Conservation (phyloP, 2,329 filamentous ascomycete genomes). For the Apiospora saccharicola region DNA sequence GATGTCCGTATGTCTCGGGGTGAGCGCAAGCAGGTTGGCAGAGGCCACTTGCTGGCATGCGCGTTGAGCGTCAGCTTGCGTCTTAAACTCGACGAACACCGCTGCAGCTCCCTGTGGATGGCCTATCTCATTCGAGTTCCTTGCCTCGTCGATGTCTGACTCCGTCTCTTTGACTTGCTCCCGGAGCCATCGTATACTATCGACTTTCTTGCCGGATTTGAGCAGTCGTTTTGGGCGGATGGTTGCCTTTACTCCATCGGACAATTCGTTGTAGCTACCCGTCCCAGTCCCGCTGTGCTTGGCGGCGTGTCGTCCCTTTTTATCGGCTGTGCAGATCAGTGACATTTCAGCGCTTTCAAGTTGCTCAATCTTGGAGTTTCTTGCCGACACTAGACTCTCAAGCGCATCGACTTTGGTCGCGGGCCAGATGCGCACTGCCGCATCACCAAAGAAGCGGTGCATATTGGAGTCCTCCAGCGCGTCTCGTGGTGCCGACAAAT, state of each 20-base stretch:
- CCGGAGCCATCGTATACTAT: conserved; percentile 87
- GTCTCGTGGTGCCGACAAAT: conserved; percentile 81
- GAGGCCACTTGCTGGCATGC: conserved; percentile 70
- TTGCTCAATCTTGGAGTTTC: conserved; percentile 77
- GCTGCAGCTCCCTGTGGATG: conserved; percentile 58
- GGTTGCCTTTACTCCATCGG: conserved; percentile 35
- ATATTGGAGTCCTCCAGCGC: conserved; percentile 79
- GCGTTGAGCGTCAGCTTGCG: conserved; percentile 81
- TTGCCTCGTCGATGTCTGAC: conserved; percentile 40
- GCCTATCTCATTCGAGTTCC: conserved; percentile 35
- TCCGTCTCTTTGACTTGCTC: conserved; percentile 61
- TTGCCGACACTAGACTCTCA: conserved; percentile 78
- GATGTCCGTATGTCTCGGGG: conserved; percentile 33
- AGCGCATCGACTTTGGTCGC: conserved; percentile 76
- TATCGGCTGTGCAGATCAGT: conserved; percentile 78
- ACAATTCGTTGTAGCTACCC: conserved; percentile 32
- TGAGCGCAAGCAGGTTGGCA: conserved; percentile 35
- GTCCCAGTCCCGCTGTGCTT: conserved; percentile 30
- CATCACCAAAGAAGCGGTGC: conserved; percentile 77
- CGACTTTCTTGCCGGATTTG: conserved; percentile 78
- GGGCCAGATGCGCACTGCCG: conserved; percentile 86
- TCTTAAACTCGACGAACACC: conserved; percentile 92
- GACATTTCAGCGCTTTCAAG: conserved; percentile 85
- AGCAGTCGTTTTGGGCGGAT: conserved; percentile 62
- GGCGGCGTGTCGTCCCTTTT: conserved; percentile 60